Percentiles rank a stretch among this genome's conserved stretches.
These are phyloP conservation scores for Pyrenopolyporus hunteri DNA, from an alignment of 495 filamentous ascomycete species.

Conservation along the genomic window DNA sequence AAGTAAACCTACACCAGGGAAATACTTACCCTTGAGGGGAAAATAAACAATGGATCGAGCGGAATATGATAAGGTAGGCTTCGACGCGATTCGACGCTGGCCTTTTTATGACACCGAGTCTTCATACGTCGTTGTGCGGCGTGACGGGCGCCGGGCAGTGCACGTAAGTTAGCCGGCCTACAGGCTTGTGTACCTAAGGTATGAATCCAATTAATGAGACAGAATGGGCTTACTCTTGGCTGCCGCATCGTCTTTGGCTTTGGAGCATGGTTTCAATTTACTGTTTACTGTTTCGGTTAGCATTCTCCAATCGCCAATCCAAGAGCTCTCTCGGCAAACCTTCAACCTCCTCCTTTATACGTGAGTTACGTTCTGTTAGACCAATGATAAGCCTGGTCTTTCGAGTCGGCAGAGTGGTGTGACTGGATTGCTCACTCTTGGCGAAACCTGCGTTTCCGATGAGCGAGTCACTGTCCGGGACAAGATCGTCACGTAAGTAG, in stretches of 20 bases:
- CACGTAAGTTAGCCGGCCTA: no score
- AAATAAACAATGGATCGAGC: neutral
- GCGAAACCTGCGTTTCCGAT: constrained; percentile 6
- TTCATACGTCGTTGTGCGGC: neutral
- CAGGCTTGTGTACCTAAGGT: no score
- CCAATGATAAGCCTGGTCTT: constrained; percentile 18
- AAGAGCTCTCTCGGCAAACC: neutral
- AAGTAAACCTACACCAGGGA: no score
- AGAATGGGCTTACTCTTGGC: no score
- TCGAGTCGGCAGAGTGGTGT: constrained; percentile 9
- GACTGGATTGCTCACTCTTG: constrained; percentile 24
- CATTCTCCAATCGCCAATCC: neutral
- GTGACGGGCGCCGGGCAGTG: no score
- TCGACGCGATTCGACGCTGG: constrained; percentile 16
- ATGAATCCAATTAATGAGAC: no score
- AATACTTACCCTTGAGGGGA: no score
- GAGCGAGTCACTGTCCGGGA: constrained; percentile 18
- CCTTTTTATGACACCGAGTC: constrained; percentile 8
- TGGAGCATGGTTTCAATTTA: no score
- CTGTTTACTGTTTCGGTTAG: no score
- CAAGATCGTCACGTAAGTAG: constrained; percentile 29
- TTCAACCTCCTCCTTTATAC: constrained; percentile 27
- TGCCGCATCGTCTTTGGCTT: no score
- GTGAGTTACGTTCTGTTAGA: no score
- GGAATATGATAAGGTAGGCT: neutral